These are phyloP conservation scores for Pelargonium myrrhifolium DNA, from an alignment of 441 rosid species.

Conservation along the genomic window DNA sequence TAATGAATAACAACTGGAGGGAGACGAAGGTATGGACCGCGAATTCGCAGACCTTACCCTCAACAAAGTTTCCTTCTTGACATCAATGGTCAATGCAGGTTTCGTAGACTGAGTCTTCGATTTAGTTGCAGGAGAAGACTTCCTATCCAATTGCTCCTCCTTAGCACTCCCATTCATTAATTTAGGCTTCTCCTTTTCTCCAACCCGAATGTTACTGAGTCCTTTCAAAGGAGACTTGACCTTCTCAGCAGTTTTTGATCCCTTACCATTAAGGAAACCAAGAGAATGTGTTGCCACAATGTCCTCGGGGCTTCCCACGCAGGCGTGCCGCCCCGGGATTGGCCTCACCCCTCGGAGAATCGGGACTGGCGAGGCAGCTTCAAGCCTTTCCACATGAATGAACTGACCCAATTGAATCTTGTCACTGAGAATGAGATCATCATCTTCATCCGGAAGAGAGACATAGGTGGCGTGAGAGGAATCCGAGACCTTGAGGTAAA, in stretches of 20 bases:
- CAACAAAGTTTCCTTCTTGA: slow-evolving; percentile 50
- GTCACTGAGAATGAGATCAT: slow-evolving; percentile 89
- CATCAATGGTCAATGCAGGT: slow-evolving; percentile 36
- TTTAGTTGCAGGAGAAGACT: slow-evolving; percentile 33
- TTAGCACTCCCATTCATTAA: slow-evolving; percentile 35
- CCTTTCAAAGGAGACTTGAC: slow-evolving; percentile 33
- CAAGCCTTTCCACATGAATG: slow-evolving; percentile 85
- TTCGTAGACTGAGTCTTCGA: slow-evolving; percentile 53
- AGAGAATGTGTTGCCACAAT: slow-evolving; percentile 75
- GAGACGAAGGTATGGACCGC: slow-evolving; percentile 75
- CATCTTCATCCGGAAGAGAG: slow-evolving; percentile 84
- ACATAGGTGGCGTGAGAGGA: slow-evolving; percentile 96
- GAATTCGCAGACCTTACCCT: slow-evolving; percentile 51
- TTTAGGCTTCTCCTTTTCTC: slow-evolving; percentile 42
- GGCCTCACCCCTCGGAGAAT: slow-evolving; percentile 83
- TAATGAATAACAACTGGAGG: slow-evolving; percentile 77
- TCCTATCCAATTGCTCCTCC: slow-evolving; percentile 42
- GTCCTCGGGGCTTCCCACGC: slow-evolving; percentile 90
- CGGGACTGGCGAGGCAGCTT: slow-evolving; percentile 89
- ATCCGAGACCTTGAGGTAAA: slow-evolving; percentile 96
- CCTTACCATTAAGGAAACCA: slow-evolving; percentile 50
- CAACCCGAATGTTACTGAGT: slow-evolving; percentile 19
- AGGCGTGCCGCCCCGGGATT: slow-evolving; percentile 90
- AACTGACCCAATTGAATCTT: slow-evolving; percentile 93
- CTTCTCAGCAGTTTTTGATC: slow-evolving; percentile 47